Evolutionary conservation across 176 grass and related monocot genomes (phyloP), one percentile per base, ranked within the genome.

Genomic region (Eleusine indica): DNA sequence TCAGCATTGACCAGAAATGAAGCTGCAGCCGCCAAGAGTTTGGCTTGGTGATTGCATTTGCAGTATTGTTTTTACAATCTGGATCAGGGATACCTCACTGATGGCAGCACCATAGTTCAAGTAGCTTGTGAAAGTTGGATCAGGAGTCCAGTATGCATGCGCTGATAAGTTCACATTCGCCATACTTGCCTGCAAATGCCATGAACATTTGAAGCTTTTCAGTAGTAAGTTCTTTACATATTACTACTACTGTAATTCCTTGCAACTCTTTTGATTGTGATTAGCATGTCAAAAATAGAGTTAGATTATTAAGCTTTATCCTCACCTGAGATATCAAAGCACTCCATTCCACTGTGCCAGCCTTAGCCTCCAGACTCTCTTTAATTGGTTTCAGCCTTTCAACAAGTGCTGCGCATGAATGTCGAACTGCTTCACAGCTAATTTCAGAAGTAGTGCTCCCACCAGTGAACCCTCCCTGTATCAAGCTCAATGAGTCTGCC

Each of bases 361-460:
- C 80, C 15, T 90, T 68, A 22, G 84, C 82, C 75, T 92, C 85
- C n/a, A 91, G 61, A 37, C 60, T 72, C 42, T 98, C 90, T 60
- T 98, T 98, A 53, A 98, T 66, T 60, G 92, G 84, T 44, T 86
- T 95, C 28, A 98, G 66, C 56, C 92, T 87, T 85, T 89, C 87
- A 1, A 91, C 85, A 12, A 98, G 86, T 40, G 67, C 52, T 32
- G 1, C 51, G 38, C 95, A 94, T 17, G 92, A 85, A 37, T 86
- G 69, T 9, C 82, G 82, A 80, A 94, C 88, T 0, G 95, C 95
- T 57, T 82, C 95, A 72, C 95, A 93, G 60, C 92, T 94, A 19
- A 41, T 77, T 73, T 98, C 95, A 56, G 95, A 98, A 72, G 91
- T 93, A 16, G 90, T 95, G 81, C 95, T 98, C 39, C 95, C 95